Evolutionary conservation across 2,329 filamentous ascomycete species (phyloP).

Genomic region (Phoma sp.): DNA sequence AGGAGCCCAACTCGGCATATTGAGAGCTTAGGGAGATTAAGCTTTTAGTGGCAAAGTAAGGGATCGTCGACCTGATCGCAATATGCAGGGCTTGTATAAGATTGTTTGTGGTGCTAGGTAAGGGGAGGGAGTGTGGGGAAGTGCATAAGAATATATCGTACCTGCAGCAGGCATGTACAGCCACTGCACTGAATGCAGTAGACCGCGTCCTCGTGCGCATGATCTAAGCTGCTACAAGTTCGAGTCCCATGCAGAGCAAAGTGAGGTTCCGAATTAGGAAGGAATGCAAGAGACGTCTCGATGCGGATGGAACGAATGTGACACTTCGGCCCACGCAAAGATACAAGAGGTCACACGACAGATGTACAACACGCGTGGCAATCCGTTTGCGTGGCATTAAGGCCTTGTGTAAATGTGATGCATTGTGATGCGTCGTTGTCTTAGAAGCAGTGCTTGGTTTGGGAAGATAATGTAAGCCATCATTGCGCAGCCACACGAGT

Average conservation of each 20-base stretch:
- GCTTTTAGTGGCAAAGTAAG: constrained; percentile 14
- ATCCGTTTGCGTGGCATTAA: constrained; percentile 11
- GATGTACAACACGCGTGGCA: background rate
- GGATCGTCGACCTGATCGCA: background rate
- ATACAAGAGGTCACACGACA: constrained; percentile 2
- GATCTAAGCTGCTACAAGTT: background rate
- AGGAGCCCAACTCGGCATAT: constrained; percentile 36
- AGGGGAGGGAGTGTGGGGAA: constrained; percentile 5
- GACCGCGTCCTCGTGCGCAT: no score
- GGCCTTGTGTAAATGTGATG: constrained; percentile 8
- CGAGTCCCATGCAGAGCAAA: constrained; percentile 3
- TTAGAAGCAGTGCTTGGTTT: background rate
- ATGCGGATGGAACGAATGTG: constrained; percentile 1
- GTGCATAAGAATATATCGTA: background rate
- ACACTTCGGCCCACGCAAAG: constrained; percentile 2
- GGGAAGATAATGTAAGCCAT: no score
- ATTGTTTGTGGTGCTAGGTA: background rate
- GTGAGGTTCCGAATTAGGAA: constrained; percentile 6
- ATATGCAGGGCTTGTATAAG: constrained; percentile 6
- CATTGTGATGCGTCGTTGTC: no score
- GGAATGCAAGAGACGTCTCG: no score
- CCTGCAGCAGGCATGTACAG: constrained; percentile 3
- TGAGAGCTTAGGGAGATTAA: constrained; percentile 16
- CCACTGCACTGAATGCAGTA: background rate
- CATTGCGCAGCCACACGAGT: no score